Evolutionary conservation across 257 asterid genomes (phyloP).

Genomic region (Agastache rugosa): DNA sequence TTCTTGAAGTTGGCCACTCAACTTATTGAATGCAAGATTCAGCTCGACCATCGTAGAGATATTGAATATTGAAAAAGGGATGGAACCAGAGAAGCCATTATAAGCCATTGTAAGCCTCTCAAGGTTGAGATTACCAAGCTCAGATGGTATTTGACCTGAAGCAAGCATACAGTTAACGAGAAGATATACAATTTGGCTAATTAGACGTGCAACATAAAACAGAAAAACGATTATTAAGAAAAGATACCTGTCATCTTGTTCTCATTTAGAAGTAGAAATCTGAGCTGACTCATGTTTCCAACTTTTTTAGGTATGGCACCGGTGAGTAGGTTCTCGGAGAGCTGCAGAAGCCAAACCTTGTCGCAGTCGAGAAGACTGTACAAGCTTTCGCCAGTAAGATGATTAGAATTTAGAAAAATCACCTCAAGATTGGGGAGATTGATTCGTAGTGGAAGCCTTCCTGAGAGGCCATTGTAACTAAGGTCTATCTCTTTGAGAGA

Average conservation of each 20-base stretch:
- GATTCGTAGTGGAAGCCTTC: slow-evolving; percentile 37
- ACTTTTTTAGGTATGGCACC: slow-evolving; percentile 30
- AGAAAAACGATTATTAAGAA: not conserved
- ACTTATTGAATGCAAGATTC: slow-evolving; percentile 13
- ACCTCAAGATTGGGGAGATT: slow-evolving; percentile 39
- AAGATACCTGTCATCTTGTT: slow-evolving; percentile 20
- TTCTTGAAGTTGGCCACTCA: slow-evolving; percentile 37
- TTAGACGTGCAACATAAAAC: not conserved
- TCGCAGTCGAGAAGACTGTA: slow-evolving; percentile 33
- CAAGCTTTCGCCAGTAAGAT: slow-evolving; percentile 37
- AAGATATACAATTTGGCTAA: too few relatives aligned
- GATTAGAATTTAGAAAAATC: slow-evolving; percentile 31
- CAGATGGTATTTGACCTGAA: slow-evolving; percentile 6
- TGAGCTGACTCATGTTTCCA: slow-evolving; percentile 28
- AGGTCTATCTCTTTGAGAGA: slow-evolving; percentile 30
- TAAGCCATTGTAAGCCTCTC: not conserved
- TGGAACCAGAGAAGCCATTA: slow-evolving; percentile 19
- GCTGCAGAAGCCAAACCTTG: slow-evolving; percentile 19
- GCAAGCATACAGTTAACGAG: not conserved
- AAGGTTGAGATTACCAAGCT: slow-evolving; percentile 31
- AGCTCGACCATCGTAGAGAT: slow-evolving; percentile 27
- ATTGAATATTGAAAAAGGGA: slow-evolving; percentile 31
- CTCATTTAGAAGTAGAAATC: not conserved
- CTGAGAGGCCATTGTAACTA: slow-evolving; percentile 41
- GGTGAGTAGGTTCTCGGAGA: slow-evolving; percentile 33